Conservation (phyloP, 1,284 basidiomycete species). For the Marasmius sp. region DNA sequence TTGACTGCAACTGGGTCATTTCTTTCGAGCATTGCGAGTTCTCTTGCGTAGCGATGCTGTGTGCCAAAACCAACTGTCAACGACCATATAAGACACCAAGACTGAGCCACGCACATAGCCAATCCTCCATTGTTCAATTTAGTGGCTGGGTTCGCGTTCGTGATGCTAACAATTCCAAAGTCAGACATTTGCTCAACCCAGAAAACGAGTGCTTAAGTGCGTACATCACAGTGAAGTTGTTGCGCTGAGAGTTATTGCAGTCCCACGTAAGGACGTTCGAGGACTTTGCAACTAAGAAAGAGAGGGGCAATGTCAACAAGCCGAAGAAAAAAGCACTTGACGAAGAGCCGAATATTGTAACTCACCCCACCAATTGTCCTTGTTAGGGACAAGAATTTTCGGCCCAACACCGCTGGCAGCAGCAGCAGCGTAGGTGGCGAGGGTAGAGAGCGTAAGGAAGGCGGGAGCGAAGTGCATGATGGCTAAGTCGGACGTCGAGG, state of each 20-base stretch:
- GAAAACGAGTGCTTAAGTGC: background rate
- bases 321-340: background rate
- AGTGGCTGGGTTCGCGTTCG: too few relatives aligned
- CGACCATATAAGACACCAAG: background rate
- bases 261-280: background rate
- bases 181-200: background rate
- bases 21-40: slow-evolving; percentile 63
- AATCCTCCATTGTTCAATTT: too few relatives aligned
- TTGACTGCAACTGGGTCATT: slow-evolving; percentile 48
- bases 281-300: background rate
- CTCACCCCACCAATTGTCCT: background rate
- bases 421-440: background rate
- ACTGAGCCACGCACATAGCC: background rate
- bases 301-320: background rate
- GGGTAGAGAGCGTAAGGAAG: background rate
- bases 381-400: background rate
- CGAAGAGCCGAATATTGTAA: background rate
- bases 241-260: background rate
- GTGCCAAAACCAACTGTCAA: background rate
- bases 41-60: slow-evolving; percentile 42
- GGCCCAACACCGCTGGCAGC: background rate
- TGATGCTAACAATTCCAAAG: background rate
- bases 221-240: background rate
- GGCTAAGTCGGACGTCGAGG: background rate
- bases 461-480: background rate